Base-by-base conservation (phyloP, 352 stramenopile genomes). In the Phytophthora idaei region DNA sequence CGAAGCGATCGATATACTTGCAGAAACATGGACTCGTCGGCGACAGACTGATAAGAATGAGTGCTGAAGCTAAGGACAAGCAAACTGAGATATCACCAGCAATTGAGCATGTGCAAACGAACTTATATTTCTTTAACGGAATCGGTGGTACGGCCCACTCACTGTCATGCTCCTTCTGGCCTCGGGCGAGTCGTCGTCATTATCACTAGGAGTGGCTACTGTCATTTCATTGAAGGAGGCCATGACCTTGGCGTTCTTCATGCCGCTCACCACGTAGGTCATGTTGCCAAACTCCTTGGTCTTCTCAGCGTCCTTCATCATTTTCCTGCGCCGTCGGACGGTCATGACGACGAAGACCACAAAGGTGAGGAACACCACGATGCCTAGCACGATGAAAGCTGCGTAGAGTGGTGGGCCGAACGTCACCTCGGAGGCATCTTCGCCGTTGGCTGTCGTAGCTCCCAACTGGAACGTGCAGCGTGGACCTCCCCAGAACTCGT, bases 401-500 rank as follows among this genome's bases (percentile, higher is more conserved):
- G 67, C 71, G 45, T 69, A 76, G 6, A 76, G 52, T n/a, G 71
- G 71, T 2, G 71, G 67, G 2, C 71, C 67, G 29, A 68, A 78
- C 10, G 62, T 76, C 17, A 73, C 48, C 41, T 73, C 47, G 2
- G 63, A 72, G 10, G 61, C 66, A 41, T 75, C 61, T 36, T 73
- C 57, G 21, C 71, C 67, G 52, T 76, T 76, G 21, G 71, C 67
- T 11, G 71, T 65, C 3, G 71, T 76, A 37, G 61, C 63, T 34
- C 52, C 56, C 12, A 87, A 64, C 54, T 85, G 78, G 51, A 76
- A 78, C 10, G 81, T 92, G 61, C 85, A 93, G 1, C 85, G 77
- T 21, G 85, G 83, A 0, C 83, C 85, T 15, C 79, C 78, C 77
- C 78, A 92, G 54, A 85, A 89, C 46, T 80, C 61, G 42, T 77